Conservation (phyloP, 176 grass and related monocot genomes). For the Poa pratensis region DNA sequence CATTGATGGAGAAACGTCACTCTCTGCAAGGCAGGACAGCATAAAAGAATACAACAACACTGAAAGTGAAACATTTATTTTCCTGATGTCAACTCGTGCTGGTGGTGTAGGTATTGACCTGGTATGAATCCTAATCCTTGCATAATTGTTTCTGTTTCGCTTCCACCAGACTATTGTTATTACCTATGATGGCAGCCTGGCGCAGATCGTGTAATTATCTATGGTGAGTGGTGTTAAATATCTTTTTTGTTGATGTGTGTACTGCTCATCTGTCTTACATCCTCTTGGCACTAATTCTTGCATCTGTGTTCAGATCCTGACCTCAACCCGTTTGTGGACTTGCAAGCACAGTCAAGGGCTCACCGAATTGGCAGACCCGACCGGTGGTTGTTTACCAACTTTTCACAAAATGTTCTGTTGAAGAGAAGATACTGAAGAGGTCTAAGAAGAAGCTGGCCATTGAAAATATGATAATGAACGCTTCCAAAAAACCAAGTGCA, state of each 20-base stretch:
- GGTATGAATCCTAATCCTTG: constrained; percentile 43
- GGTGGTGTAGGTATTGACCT: constrained; percentile 73
- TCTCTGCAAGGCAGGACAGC: constrained; percentile 63
- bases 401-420: constrained; percentile 68
- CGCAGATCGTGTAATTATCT: constrained; percentile 82
- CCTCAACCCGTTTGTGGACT: constrained; percentile 79
- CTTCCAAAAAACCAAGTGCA: constrained; percentile 56
- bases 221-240: constrained; percentile 48
- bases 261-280: not conserved
- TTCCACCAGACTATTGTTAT: not conserved
- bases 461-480: constrained; percentile 73
- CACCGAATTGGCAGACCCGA: constrained; percentile 70
- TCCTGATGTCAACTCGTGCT: constrained; percentile 76
- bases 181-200: constrained; percentile 53
- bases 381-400: constrained; percentile 79
- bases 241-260: not conserved
- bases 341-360: constrained; percentile 74
- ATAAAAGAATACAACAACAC: constrained; percentile 71
- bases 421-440: constrained; percentile 75
- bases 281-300: not conserved
- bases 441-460: constrained; percentile 71
- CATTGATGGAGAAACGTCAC: constrained; percentile 68
- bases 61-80: constrained; percentile 71
- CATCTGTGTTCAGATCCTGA: constrained; percentile 62
- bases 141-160: not conserved